Evolutionary conservation across 495 filamentous ascomycete genomes (phyloP).

Genomic region (Ramalina peruviana): DNA sequence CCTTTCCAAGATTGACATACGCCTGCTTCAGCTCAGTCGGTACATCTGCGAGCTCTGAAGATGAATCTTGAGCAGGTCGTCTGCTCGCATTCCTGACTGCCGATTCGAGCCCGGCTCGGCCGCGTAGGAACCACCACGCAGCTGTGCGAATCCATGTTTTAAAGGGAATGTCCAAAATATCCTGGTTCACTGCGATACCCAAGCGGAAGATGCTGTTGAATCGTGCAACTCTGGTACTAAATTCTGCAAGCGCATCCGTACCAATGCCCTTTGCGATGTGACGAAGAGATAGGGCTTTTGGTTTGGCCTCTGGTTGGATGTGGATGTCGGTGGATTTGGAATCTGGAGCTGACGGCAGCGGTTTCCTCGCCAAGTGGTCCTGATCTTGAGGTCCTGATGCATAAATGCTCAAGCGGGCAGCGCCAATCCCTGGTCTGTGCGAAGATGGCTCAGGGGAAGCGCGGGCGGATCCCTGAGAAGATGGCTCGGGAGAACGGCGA

Average conservation of each 20-base stretch:
- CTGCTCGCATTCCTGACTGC: constrained; percentile 38
- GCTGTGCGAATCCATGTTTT: constrained; percentile 55
- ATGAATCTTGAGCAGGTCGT: not conserved
- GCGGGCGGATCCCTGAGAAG: not conserved
- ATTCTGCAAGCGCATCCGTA: constrained; percentile 53
- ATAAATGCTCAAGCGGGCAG: too few relatives aligned
- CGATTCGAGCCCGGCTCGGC: constrained; percentile 55
- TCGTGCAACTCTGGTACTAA: constrained; percentile 50
- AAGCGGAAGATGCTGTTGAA: constrained; percentile 53
- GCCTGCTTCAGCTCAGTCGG: constrained; percentile 34
- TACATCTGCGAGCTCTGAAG: not conserved
- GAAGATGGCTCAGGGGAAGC: not conserved
- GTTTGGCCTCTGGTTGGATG: not conserved
- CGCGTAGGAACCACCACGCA: constrained; percentile 80
- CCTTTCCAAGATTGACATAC: constrained; percentile 67
- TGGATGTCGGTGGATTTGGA: too few relatives aligned
- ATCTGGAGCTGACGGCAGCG: not conserved
- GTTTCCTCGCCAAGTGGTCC: not conserved
- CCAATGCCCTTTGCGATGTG: constrained; percentile 25
- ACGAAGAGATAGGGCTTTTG: constrained; percentile 8
- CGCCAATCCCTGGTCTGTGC: not conserved
- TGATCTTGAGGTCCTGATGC: too few relatives aligned
- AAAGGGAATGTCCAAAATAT: constrained; percentile 41
- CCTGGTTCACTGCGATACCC: constrained; percentile 56
- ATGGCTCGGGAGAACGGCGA: not conserved